phyloP scores from a whole-genome alignment of 2,329 filamentous ascomycete species.

The Alternaria triticina region DNA sequence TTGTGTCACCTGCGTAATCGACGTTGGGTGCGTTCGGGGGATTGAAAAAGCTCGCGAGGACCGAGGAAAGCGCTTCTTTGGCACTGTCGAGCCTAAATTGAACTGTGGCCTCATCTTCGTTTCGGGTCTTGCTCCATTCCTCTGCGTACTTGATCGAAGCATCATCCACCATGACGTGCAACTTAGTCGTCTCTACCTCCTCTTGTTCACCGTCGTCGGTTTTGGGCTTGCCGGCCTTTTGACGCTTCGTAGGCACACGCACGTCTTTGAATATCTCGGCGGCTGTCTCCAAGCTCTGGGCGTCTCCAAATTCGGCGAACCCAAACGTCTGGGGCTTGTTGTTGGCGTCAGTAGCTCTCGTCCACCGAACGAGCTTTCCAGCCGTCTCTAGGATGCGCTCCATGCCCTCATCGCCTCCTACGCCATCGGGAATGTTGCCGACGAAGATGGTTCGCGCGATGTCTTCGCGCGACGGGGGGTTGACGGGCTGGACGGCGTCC shows the following conservation, averaged over 20 bases:
- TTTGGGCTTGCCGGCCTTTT: slow-evolving; percentile 58
- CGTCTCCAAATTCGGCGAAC: slow-evolving; percentile 94
- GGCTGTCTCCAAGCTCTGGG: slow-evolving; percentile 83
- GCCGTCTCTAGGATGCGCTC: slow-evolving; percentile 79
- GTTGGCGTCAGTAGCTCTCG: slow-evolving; percentile 76
- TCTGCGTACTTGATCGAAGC: slow-evolving; percentile 85
- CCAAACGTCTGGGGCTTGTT: slow-evolving; percentile 87
- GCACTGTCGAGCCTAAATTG: slow-evolving; percentile 75
- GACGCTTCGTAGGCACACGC: slow-evolving; percentile 79
- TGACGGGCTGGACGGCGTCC: slow-evolving; percentile 71
- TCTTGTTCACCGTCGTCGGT: slow-evolving; percentile 51
- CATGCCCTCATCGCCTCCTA: slow-evolving; percentile 77
- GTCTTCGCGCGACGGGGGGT: slow-evolving; percentile 87
- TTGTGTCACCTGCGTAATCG: slow-evolving; percentile 70
- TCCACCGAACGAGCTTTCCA: slow-evolving; percentile 84
- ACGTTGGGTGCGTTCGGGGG: slow-evolving; percentile 53
- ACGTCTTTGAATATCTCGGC: slow-evolving; percentile 84
- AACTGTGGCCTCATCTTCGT: slow-evolving; percentile 66
- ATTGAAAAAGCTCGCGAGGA: slow-evolving; percentile 74
- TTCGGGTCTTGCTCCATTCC: slow-evolving; percentile 72
- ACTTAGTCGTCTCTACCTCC: slow-evolving; percentile 69
- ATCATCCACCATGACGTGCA: slow-evolving; percentile 78
- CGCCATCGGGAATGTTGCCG: slow-evolving; percentile 80
- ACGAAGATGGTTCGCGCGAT: slow-evolving; percentile 91
- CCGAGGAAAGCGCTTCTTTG: slow-evolving; percentile 69